Evolutionary conservation across 2,329 filamentous ascomycete species (phyloP), one percentile per base, ranked within the genome.

Genomic region (Colletotrichum higginsianum): DNA sequence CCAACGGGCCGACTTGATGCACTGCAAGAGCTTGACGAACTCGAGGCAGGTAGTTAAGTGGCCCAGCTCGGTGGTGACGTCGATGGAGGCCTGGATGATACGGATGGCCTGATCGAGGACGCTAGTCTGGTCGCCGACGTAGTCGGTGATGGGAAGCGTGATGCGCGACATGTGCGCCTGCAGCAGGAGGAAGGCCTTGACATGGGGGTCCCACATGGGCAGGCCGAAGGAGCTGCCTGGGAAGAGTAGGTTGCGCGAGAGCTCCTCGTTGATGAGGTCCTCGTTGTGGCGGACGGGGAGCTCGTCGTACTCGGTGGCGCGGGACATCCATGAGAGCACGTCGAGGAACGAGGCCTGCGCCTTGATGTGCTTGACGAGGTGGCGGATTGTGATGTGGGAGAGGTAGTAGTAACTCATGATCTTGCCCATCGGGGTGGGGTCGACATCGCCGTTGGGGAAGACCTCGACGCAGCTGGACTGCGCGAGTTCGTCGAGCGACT

Each of bases 331-430:
- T 5, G 92, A 91, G 1, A 99, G 86, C 0, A 91, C 94, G 75
- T 98, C 93, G 13, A 92, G 87, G 79, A 99, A 97, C 1, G 88
- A 90, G 2, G 93, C 94, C 21, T 91, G 84, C 0, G 91, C 88
- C 77, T 93, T 96, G 30, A 93, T 94, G 75, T 96, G 89, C 57
- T 90, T 87, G 74, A 93, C 90, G 8, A 99, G 89, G 77, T 94
- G 92, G 1, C 96, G 93, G 77, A 99, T 95, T 0, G 96, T 99
- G 82, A 93, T 93, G 84, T 99, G 96, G 0, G 95, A 97, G 58
- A 96, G 91, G 79, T 99, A 99, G 87, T 99, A 99, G 86, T 98
- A 99, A 81, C 94, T 97, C 94, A 98, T 98, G 79, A 99, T 98
- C 85, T 98, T 98, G 77, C 96, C 96, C 8, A 98, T 88, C 0